Conservation (phyloP, 108 stramenopile species). For the Mediolabrus comicus region DNA sequence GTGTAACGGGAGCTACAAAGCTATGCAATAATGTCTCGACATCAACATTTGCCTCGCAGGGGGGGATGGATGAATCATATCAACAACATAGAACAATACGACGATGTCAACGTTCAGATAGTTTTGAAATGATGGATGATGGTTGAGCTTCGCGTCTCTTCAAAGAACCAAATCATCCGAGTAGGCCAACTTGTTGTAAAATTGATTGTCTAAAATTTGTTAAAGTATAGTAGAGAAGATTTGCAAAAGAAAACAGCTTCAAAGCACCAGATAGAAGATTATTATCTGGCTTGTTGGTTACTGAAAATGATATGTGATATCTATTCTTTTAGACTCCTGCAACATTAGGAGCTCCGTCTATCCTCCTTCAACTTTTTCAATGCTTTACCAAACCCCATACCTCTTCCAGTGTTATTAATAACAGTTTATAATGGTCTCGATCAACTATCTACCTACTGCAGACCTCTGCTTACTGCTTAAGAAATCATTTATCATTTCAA, state of each 20-base stretch:
- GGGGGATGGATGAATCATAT: slow-evolving; percentile 14
- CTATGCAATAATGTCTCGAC: not conserved
- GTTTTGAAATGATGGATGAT: slow-evolving; percentile 49
- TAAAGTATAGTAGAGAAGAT: not conserved
- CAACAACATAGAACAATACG: slow-evolving; percentile 30
- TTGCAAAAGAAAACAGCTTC: not conserved
- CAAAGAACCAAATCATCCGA: not conserved
- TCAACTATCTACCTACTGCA: too few relatives aligned
- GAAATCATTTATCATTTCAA: too few relatives aligned
- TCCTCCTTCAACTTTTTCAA: too few relatives aligned
- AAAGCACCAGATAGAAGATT: not conserved
- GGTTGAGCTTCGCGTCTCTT: not conserved
- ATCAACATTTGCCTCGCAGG: not conserved
- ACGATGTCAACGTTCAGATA: slow-evolving; percentile 30
- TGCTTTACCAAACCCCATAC: too few relatives aligned
- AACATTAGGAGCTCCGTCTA: too few relatives aligned
- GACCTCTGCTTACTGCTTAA: too few relatives aligned
- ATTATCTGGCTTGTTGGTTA: too few relatives aligned
- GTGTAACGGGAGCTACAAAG: not conserved
- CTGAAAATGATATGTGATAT: too few relatives aligned
- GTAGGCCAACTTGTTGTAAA: not conserved
- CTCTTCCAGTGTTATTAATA: too few relatives aligned
- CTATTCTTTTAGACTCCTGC: too few relatives aligned
- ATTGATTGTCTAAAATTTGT: not conserved
- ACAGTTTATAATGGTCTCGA: too few relatives aligned